A percentile compares a stretch with the other conserved stretches of the same genome.
phyloP scores from a whole-genome alignment of 441 rosid genomes.

The Kokia cookei region DNA sequence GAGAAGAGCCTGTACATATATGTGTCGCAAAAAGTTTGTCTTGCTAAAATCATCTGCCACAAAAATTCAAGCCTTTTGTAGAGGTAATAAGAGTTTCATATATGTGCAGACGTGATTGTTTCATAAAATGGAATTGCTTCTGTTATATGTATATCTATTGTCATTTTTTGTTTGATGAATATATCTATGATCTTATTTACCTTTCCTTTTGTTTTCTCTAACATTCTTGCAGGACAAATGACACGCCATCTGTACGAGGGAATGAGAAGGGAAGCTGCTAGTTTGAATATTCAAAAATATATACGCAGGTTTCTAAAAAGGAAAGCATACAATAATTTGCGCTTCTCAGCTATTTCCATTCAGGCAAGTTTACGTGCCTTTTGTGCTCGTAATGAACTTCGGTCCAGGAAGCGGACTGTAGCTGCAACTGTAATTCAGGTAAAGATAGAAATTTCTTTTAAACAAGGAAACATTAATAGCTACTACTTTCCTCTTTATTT shows the following conservation, averaged over 20 bases:
- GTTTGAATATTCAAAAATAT: conserved; percentile 69
- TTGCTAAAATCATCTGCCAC: conserved; percentile 51
- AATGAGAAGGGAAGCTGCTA: conserved; percentile 71
- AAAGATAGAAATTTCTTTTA: conserved; percentile 14
- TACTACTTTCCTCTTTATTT: not conserved
- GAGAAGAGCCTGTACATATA: conserved; percentile 58
- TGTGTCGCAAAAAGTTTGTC: conserved; percentile 47
- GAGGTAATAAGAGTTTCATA: conserved; percentile 51
- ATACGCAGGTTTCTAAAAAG: conserved; percentile 48
- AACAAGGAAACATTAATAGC: conserved; percentile 4
- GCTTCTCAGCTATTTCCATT: conserved; percentile 51
- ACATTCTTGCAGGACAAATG: conserved; percentile 52
- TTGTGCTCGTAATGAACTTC: conserved; percentile 61
- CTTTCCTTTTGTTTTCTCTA: conserved; percentile 9
- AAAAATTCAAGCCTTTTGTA: conserved; percentile 60
- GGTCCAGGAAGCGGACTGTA: conserved; percentile 38
- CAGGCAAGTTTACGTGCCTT: conserved; percentile 70
- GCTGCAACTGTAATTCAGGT: conserved; percentile 83
- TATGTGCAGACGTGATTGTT: conserved; percentile 10
- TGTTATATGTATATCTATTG: not conserved
- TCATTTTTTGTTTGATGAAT: not conserved
- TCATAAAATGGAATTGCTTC: not conserved
- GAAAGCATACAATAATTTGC: conserved; percentile 42
- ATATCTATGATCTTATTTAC: not conserved
- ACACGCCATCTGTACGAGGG: conserved; percentile 50